These are phyloP conservation scores for Flaveria robusta DNA, from an alignment of 129 eudicot species.

Conservation along the genomic window DNA sequence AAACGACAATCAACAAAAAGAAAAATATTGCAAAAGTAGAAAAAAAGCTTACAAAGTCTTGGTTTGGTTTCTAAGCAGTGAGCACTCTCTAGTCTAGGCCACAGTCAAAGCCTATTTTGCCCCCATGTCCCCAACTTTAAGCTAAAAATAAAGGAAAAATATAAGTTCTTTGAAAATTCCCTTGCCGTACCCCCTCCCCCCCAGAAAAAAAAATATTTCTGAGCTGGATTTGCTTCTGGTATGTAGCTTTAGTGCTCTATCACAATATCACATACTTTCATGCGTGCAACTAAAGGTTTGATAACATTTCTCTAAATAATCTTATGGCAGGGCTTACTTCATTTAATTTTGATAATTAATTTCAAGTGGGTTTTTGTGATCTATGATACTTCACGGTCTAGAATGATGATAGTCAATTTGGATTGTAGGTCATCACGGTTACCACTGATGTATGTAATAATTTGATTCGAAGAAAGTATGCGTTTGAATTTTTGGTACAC, in stretches of 20 bases:
- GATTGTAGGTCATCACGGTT: neutral
- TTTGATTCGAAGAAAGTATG: neutral
- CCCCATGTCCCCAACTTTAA: too few species aligned
- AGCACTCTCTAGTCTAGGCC: too few species aligned
- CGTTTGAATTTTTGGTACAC: neutral
- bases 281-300: neutral
- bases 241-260: neutral
- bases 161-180: too few species aligned
- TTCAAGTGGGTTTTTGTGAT: constrained; percentile 8
- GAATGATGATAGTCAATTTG: constrained; percentile 8
- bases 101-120: too few species aligned
- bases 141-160: too few species aligned
- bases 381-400: neutral
- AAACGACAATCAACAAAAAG: too few species aligned
- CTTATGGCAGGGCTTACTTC: constrained; percentile 12
- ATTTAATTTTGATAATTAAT: neutral
- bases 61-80: too few species aligned
- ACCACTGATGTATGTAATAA: constrained; percentile 6
- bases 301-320: constrained; percentile 1
- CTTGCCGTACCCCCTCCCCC: too few species aligned
- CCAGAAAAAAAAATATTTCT: too few species aligned
- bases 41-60: too few species aligned
- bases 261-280: neutral
- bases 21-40: too few species aligned
- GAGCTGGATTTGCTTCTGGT: too few species aligned